Evolutionary conservation across 345 rosid species (phyloP).

Genomic region (Pistacia integerrima): DNA sequence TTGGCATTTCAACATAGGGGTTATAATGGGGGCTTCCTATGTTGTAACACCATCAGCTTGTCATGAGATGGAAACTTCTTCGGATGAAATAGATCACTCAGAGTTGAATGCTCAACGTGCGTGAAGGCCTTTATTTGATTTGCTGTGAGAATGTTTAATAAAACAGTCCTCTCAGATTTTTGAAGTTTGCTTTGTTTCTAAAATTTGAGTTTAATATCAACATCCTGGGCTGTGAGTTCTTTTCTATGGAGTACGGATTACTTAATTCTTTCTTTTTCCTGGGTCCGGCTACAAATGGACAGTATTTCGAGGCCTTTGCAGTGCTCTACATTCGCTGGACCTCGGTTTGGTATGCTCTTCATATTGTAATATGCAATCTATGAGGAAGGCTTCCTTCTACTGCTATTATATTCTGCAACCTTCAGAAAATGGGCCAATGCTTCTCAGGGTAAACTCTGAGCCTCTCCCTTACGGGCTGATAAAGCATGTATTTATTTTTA

Average conservation of each 20-base stretch:
- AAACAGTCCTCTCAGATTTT: constrained; percentile 12
- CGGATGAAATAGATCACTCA: constrained; percentile 60
- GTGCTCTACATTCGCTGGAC: constrained; percentile 67
- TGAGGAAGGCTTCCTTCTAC: constrained; percentile 50
- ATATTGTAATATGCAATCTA: constrained; percentile 61
- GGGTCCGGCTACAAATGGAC: constrained; percentile 24
- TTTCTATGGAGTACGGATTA: neutral
- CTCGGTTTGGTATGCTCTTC: constrained; percentile 82
- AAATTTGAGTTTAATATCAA: constrained; percentile 9
- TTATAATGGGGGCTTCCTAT: constrained; percentile 65
- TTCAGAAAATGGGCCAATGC: constrained; percentile 84
- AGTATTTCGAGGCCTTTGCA: constrained; percentile 85
- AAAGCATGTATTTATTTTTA: constrained; percentile 6
- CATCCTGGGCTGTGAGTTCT: neutral
- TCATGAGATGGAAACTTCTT: constrained; percentile 55
- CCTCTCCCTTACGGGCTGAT: constrained; percentile 17
- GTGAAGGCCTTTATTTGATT: constrained; percentile 30
- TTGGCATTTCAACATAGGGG: constrained; percentile 42
- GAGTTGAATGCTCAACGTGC: constrained; percentile 72
- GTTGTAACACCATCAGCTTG: constrained; percentile 69
- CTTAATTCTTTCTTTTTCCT: constrained; percentile 17
- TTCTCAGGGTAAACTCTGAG: constrained; percentile 67
- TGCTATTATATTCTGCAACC: constrained; percentile 90
- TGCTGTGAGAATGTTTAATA: constrained; percentile 10
- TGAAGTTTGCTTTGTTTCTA: constrained; percentile 14